Evolutionary conservation across 1,139 yeast species (phyloP).

Genomic region (Saccharomyces pastorianus): DNA sequence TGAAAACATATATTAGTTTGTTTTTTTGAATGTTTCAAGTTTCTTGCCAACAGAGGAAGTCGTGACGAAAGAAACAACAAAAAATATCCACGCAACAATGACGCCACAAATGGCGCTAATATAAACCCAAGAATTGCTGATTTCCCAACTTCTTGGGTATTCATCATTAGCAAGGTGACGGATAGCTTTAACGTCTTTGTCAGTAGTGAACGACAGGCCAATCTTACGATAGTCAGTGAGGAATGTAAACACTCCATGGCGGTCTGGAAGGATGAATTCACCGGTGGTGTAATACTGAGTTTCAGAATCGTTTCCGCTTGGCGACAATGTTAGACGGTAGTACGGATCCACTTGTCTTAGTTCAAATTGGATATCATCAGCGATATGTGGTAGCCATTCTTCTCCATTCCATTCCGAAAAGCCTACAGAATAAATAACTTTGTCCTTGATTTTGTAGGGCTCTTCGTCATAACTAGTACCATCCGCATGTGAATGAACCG

Average conservation of each 20-base stretch:
- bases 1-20: conserved; percentile 7
- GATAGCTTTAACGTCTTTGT: conserved; percentile 66
- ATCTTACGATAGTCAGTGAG: conserved; percentile 68
- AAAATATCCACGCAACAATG: conserved; percentile 64
- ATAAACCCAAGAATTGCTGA: conserved; percentile 89
- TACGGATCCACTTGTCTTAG: conserved; percentile 92
- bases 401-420: conserved; percentile 54
- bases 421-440: conserved; percentile 55
- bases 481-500: conserved; percentile 40
- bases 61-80: conserved; percentile 51
- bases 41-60: conserved; percentile 19
- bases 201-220: conserved; percentile 65
- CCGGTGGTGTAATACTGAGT: conserved; percentile 38
- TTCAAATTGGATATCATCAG: conserved; percentile 66
- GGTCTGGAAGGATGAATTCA: conserved; percentile 78
- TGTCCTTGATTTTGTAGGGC: conserved; percentile 66
- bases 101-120: conserved; percentile 64
- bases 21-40: conserved; percentile 9
- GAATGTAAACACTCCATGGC: conserved; percentile 93
- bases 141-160: conserved; percentile 87
- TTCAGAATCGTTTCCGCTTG: conserved; percentile 27
- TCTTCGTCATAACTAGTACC: conserved; percentile 40
- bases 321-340: conserved; percentile 59
- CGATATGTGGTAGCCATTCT: conserved; percentile 60
- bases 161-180: conserved; percentile 96